A percentile compares a stretch with the other conserved stretches of the same genome.
Evolutionary conservation across 768 basidiomycete species (phyloP).

Genomic region (Naganishia vaughanmartiniae): DNA sequence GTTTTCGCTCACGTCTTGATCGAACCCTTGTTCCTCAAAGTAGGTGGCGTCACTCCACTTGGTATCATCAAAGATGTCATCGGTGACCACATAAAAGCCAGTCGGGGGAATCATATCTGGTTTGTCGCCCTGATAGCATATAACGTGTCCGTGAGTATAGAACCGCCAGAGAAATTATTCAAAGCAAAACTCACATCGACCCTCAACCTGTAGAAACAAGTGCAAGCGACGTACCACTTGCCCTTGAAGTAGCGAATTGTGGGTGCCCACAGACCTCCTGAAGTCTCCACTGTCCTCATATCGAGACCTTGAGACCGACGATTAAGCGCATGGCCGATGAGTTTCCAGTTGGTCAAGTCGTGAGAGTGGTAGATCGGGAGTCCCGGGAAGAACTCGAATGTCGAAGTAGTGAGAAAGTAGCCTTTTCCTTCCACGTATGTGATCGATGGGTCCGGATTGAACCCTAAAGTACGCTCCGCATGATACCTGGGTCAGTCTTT

Average conservation of each 20-base stretch:
- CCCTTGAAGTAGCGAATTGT: constrained; percentile 37
- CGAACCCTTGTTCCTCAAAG: constrained; percentile 36
- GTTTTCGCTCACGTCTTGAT: constrained; percentile 36
- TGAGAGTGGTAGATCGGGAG: constrained; percentile 40
- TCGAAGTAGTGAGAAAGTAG: constrained; percentile 41
- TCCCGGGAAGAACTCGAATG: constrained; percentile 45
- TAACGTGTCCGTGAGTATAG: background rate
- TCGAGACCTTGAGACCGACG: constrained; percentile 23
- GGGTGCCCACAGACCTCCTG: constrained; percentile 37
- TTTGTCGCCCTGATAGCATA: constrained; percentile 4
- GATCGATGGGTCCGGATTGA: constrained; percentile 45
- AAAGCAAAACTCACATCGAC: constrained; percentile 6
- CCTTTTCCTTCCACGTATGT: constrained; percentile 28
- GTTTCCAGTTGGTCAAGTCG: constrained; percentile 39
- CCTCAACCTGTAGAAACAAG: constrained; percentile 8
- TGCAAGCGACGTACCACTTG: constrained; percentile 33
- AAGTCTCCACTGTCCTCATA: constrained; percentile 31
- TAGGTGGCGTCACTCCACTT: constrained; percentile 36
- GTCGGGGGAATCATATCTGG: constrained; percentile 19
- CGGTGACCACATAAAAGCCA: constrained; percentile 36
- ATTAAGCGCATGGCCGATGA: constrained; percentile 35
- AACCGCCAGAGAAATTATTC: background rate
- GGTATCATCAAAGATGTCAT: constrained; percentile 38
- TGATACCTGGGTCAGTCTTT: too few relatives aligned
- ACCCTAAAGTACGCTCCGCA: constrained; percentile 21